A percentile compares a stretch with the other conserved stretches of the same genome.
Conservation (phyloP, 768 basidiomycete genomes). For the Collybia nuda region DNA sequence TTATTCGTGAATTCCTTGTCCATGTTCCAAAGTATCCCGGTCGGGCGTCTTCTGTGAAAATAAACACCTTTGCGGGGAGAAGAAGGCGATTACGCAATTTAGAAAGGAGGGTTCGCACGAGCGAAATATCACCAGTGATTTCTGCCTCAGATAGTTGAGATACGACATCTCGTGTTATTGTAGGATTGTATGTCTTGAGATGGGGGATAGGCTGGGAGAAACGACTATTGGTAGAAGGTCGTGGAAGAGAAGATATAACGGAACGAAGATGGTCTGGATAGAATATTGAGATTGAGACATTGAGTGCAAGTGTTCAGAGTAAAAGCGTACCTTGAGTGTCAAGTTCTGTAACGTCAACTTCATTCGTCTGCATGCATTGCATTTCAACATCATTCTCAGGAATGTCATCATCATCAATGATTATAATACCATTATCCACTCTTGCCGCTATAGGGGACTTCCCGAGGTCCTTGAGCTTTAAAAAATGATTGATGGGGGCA, state of each 20-base stretch:
- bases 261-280: slow-evolving; percentile 36
- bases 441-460: slow-evolving; percentile 13
- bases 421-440: slow-evolving; percentile 47
- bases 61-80: slow-evolving; percentile 78
- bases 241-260: slow-evolving; percentile 34
- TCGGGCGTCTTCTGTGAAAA: slow-evolving; percentile 81
- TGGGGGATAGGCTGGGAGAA: slow-evolving; percentile 18
- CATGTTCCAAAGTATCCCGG: slow-evolving; percentile 96
- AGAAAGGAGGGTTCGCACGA: slow-evolving; percentile 63
- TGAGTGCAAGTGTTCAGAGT: not conserved
- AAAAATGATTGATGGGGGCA: slow-evolving; percentile 75
- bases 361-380: slow-evolving; percentile 16
- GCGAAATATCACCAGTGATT: slow-evolving; percentile 65
- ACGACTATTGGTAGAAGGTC: slow-evolving; percentile 18
- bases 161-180: slow-evolving; percentile 49
- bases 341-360: slow-evolving; percentile 29
- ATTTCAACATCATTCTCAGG: slow-evolving; percentile 20
- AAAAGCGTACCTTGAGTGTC: slow-evolving; percentile 38
- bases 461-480: slow-evolving; percentile 27
- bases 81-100: slow-evolving; percentile 59
- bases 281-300: slow-evolving; percentile 4
- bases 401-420: slow-evolving; percentile 43
- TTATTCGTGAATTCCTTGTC: slow-evolving; percentile 75
- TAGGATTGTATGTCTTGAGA: slow-evolving; percentile 34
- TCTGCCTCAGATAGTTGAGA: slow-evolving; percentile 74